Base-by-base conservation (phyloP, 2,329 filamentous ascomycete genomes). In the Monilinia fructigena region DNA sequence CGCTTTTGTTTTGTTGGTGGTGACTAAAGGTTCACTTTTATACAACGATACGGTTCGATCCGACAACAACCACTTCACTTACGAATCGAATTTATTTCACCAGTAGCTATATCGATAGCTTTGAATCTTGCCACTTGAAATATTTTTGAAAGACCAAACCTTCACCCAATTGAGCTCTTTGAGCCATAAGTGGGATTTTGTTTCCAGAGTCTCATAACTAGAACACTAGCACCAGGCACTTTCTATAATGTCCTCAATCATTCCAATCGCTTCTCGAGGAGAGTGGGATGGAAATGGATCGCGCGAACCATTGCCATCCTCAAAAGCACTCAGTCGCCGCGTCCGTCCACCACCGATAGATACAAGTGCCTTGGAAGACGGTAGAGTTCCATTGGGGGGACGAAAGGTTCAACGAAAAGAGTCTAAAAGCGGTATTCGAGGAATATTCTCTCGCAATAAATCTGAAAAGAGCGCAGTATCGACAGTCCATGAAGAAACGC, bases 361-460 rank as follows among this genome's bases (percentile, higher is more conserved):
- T 48, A 60, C 56, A 23, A 58, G 54, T 16, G 50, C 35, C 23
- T 68, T 63, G n/a, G 64, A 66, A 16, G 69, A 67, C 3, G 56
- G 28, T 63, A 65, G 70, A 48, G 68, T 72, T 26, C 70, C 74
- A 28, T 64, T 74, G 55, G 59, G 63, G 18, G 50, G 68, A 45
- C 65, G 67, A n/a, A 73, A 72, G 47, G 16, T 75, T 11, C 69
- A 73, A 28, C 67, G 69, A 16, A 62, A 62, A 26, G 69, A 72
- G 23, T 75, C 74, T 1, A 75, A 72, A 67, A 71, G 72, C 20
- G 72, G 73, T 40, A 59, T 76, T 26, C 68, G 74, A 52, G 72
- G 70, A 18, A 73, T 76, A n/a, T 76, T 76, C 55, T 73, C 67
- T 31, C 66, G 71, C 38, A 73, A 71, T 40, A 74, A 73, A 64